These are phyloP conservation scores for Chlamydomonas reinhardtii DNA, from an alignment of 163 green algal genomes.

Conservation along the genomic window DNA sequence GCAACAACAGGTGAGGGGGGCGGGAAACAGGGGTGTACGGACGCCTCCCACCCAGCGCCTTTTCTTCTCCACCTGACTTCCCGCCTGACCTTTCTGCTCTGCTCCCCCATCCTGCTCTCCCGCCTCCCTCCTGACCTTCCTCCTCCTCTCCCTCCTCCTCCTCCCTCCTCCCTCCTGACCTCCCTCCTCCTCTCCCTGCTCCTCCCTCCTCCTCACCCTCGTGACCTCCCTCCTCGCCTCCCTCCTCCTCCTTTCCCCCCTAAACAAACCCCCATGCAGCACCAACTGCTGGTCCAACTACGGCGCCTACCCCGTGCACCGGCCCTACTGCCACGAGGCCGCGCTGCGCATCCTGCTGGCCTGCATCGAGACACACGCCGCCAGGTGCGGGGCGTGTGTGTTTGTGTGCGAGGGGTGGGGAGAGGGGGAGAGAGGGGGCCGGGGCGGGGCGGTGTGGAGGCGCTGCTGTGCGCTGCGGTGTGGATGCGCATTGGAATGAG, in stretches of 20 bases:
- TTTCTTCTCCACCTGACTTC: too few species aligned
- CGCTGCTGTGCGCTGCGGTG: too few species aligned
- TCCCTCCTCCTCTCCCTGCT: not conserved
- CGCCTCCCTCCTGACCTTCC: too few species aligned
- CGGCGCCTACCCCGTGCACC: conserved; percentile 92
- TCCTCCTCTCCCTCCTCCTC: too few species aligned
- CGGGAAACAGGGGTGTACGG: too few species aligned
- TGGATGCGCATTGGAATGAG: too few species aligned
- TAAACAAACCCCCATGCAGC: too few species aligned
- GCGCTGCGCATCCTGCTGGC: conserved; percentile 96
- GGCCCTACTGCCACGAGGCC: conserved; percentile 95
- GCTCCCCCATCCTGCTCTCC: too few species aligned
- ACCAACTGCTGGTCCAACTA: conserved; percentile 96
- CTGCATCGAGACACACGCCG: conserved; percentile 83
- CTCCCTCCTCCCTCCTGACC: not conserved
- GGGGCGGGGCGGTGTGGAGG: not conserved
- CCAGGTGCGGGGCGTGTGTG: not conserved
- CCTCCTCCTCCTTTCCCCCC: not conserved
- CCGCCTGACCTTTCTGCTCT: too few species aligned
- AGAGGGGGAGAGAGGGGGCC: not conserved
- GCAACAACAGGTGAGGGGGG: conserved; percentile 86
- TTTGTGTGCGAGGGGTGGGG: not conserved
- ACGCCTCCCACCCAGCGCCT: too few species aligned
- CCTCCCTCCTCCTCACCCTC: too few species aligned
- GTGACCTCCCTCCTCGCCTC: not conserved